Base-by-base conservation (phyloP, 1,139 yeast species). In the Martiniozyma asiatica region DNA sequence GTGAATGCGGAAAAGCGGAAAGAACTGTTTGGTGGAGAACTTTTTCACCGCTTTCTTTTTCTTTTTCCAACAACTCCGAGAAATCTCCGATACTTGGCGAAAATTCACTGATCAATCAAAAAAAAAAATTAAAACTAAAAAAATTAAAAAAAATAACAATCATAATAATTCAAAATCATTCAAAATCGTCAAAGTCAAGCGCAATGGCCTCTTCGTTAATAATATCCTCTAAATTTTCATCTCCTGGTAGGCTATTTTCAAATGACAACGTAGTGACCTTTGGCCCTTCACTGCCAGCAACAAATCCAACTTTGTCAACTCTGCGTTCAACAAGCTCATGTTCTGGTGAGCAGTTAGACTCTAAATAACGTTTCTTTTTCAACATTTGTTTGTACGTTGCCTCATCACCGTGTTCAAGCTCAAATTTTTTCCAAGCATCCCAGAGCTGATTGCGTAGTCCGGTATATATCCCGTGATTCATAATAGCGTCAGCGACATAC, bases 331-430 rank as follows among this genome's bases (percentile, higher is more conserved):
- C 40, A 1, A 41, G 34, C 19, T 53, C 48, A 20, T 29, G 13
- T 22, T 43, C 25, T 24, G 44, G 25, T 17, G 36, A 37, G 17
- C 33, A 31, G 3, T 39, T 28, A 8, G 35, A 38, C 14, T 48
- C 51, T 10, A 47, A 20, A 59, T 28, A 65, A 30, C 87, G 61
- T 48, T 75, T 80, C 42, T 64, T 59, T 28, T 77, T 59, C 14
- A 85, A 53, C 87, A 84, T 78, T 11, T 74, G 78, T 43, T 79
- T 84, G 51, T 69, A 84, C 0, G 80, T 69, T 2, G 61, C 63
- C 44, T 80, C 93, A 38, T 67, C 59, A 2, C 96, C 96, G 48
- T 69, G 45, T 13, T 67, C 61, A 23, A 81, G 50, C 47, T 85
- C 96, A 51, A 84, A 82, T 9, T 59, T 52, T 35, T 75, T 78